Evolutionary conservation across 2,329 filamentous ascomycete species (phyloP).

Genomic region (Phyllosticta citribraziliensis): DNA sequence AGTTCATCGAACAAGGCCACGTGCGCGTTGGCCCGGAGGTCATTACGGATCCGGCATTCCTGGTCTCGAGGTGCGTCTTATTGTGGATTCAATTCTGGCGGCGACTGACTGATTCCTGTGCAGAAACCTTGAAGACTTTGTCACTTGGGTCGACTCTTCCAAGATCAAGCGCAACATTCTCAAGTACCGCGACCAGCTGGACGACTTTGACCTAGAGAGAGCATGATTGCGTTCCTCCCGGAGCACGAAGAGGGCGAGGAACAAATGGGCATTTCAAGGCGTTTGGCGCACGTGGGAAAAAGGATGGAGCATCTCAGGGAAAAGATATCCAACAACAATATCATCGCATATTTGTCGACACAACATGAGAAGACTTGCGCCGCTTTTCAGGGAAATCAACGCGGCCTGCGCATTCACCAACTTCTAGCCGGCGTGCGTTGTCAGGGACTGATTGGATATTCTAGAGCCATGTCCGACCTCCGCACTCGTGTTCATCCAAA

Average conservation of each 20-base stretch:
- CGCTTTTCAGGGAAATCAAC: too few species aligned
- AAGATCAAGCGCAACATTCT: conserved; percentile 97
- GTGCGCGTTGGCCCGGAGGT: conserved; percentile 86
- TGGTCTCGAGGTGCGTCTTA: conserved; percentile 55
- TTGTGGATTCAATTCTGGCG: neutral
- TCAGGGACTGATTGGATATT: too few species aligned
- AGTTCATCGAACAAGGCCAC: conserved; percentile 89
- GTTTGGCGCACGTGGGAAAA: neutral
- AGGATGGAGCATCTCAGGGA: neutral
- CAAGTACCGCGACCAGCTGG: conserved; percentile 87
- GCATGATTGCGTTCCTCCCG: neutral
- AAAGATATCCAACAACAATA: neutral
- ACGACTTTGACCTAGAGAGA: conserved; percentile 72
- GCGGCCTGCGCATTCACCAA: too few species aligned
- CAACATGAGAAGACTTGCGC: too few species aligned
- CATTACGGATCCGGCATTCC: conserved; percentile 78
- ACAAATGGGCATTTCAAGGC: neutral
- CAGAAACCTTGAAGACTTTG: conserved; percentile 84
- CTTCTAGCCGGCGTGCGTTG: too few species aligned
- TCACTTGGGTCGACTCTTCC: conserved; percentile 90
- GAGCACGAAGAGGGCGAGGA: neutral
- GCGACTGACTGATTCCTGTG: neutral
- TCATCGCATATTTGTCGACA: neutral
- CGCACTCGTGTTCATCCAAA: too few species aligned
- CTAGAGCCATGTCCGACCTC: too few species aligned